Evolutionary conservation across 192 early-diverging fungal genomes (phyloP).

Genomic region (Coemansia nantahalensis): DNA sequence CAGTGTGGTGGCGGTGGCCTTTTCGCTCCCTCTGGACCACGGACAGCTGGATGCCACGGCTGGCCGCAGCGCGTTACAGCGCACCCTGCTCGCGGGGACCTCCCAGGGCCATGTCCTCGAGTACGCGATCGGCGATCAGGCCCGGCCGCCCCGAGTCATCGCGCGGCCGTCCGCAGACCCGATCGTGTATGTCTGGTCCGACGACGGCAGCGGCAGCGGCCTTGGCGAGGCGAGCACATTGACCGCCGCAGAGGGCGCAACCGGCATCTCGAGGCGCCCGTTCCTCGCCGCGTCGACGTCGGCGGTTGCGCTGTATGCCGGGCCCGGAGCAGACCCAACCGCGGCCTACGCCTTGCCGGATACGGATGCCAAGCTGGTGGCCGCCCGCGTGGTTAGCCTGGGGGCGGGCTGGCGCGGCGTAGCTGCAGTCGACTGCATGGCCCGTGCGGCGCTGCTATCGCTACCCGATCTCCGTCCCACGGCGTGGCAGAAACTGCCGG

Average conservation of each 20-base stretch:
- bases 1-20: too few relatives aligned
- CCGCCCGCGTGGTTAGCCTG: slow-evolving; percentile 9
- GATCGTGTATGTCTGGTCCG: neutral
- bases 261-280: neutral
- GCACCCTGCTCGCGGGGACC: slow-evolving; percentile 17
- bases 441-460: slow-evolving; percentile 8
- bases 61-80: neutral
- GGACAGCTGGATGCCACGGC: too few relatives aligned
- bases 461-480: slow-evolving; percentile 13
- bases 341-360: slow-evolving; percentile 5
- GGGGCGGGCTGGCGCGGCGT: slow-evolving; percentile 24
- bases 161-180: neutral
- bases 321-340: neutral
- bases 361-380: slow-evolving; percentile 3
- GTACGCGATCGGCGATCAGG: slow-evolving; percentile 6
- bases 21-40: too few relatives aligned
- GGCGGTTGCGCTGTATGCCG: neutral
- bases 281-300: slow-evolving; percentile 5
- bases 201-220: neutral
- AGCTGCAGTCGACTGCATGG: slow-evolving; percentile 15
- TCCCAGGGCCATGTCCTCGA: slow-evolving; percentile 21
- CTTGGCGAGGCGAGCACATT: too few relatives aligned
- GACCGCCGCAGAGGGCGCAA: too few relatives aligned
- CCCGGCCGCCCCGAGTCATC: slow-evolving; percentile 5
- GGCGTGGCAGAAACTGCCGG: neutral